Percentiles rank a stretch among this genome's conserved stretches.
Conservation (phyloP, 2,329 filamentous ascomycete genomes). For the Pseudogymnoascus sp. region DNA sequence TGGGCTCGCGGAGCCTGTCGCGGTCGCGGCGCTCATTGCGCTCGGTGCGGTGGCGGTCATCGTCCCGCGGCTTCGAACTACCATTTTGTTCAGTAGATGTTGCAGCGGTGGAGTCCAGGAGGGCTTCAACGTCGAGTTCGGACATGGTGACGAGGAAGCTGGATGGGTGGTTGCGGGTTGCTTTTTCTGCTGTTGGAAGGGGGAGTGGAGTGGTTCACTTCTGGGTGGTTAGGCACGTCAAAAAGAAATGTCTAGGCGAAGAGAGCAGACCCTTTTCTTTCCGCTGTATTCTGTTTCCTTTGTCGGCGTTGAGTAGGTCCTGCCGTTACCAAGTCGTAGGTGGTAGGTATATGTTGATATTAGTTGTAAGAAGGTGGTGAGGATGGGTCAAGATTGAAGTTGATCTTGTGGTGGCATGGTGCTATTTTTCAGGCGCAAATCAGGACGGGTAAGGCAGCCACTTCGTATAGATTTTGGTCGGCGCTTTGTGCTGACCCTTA, state of each 20-base stretch:
- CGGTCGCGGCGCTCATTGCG: slow-evolving; percentile 44
- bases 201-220: slow-evolving; percentile 6
- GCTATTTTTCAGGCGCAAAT: neutral
- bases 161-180: slow-evolving; percentile 8
- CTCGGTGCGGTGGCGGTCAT: slow-evolving; percentile 48
- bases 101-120: slow-evolving; percentile 75
- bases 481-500: neutral
- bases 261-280: slow-evolving; percentile 11
- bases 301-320: neutral
- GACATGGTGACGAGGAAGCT: slow-evolving; percentile 44
- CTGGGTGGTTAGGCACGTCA: slow-evolving; percentile 6
- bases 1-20: slow-evolving; percentile 46
- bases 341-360: neutral
- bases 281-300: neutral
- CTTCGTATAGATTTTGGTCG: neutral
- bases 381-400: neutral
- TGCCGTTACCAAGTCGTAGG: neutral
- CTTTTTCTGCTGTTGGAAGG: slow-evolving; percentile 13
- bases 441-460: neutral
- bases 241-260: slow-evolving; percentile 6
- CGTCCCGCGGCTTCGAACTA: slow-evolving; percentile 42
- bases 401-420: neutral
- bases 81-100: slow-evolving; percentile 36
- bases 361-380: neutral
- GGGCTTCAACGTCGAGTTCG: slow-evolving; percentile 75